These are phyloP conservation scores for Casuarina cunninghamiana DNA, from an alignment of 306 rosid genomes.

Conservation along the genomic window DNA sequence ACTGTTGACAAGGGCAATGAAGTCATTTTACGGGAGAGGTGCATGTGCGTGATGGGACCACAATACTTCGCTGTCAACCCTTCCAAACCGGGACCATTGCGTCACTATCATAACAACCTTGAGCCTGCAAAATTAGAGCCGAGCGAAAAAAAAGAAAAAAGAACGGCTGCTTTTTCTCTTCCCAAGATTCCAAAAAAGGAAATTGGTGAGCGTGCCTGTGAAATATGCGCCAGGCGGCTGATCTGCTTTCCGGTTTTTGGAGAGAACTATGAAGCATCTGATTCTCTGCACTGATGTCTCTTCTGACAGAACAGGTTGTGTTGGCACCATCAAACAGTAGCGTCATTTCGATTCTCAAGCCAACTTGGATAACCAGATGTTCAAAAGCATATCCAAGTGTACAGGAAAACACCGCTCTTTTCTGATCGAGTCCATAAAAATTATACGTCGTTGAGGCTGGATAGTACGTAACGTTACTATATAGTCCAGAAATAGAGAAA, in stretches of 20 bases:
- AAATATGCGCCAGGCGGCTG: not conserved
- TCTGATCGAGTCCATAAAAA: too few relatives aligned
- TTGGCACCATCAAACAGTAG: not conserved
- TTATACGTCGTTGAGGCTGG: too few relatives aligned
- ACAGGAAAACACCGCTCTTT: too few relatives aligned
- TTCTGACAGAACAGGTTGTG: constrained; percentile 11
- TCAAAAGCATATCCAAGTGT: too few relatives aligned
- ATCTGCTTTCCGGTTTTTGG: not conserved
- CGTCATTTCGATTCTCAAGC: not conserved
- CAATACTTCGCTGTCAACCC: not conserved
- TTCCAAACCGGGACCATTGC: constrained; percentile 13
- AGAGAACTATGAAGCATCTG: not conserved
- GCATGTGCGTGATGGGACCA: constrained; percentile 27
- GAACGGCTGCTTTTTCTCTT: constrained; percentile 16
- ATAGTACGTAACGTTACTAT: too few relatives aligned
- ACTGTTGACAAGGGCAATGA: too few relatives aligned
- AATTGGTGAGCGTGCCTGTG: constrained; percentile 24
- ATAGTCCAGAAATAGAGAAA: too few relatives aligned
- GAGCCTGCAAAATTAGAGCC: not conserved
- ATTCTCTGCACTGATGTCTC: constrained; percentile 10
- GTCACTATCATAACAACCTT: constrained; percentile 22
- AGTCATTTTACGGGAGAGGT: not conserved
- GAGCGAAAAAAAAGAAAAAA: constrained; percentile 9
- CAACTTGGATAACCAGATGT: too few relatives aligned
- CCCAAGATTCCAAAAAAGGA: constrained; percentile 62